phyloP scores from a whole-genome alignment of 176 grass and related monocot species.

The Hordeum marinum region DNA sequence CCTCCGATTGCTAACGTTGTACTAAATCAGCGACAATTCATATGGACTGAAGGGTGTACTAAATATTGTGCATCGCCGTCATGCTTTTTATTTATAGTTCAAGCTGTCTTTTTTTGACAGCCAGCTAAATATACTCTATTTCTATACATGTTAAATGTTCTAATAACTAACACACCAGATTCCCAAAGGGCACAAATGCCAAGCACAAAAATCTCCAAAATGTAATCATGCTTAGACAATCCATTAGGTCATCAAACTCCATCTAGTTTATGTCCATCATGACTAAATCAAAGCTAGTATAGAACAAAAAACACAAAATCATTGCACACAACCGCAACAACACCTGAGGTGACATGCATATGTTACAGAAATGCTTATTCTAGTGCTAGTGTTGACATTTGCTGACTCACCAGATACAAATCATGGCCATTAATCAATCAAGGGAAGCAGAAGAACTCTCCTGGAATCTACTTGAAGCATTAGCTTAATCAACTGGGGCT shows the following conservation, averaged over 20 bases:
- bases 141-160: neutral
- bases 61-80: too few species aligned
- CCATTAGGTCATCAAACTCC: conserved; percentile 27
- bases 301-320: neutral
- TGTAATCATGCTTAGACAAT: neutral
- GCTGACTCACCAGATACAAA: conserved; percentile 46
- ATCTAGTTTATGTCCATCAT: conserved; percentile 10
- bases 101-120: too few species aligned
- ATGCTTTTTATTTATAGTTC: too few species aligned
- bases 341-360: conserved; percentile 47
- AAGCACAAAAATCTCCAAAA: conserved; percentile 8
- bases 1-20: too few species aligned
- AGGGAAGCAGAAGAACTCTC: conserved; percentile 28
- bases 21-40: too few species aligned
- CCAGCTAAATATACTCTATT: too few species aligned
- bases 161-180: neutral
- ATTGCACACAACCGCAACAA: conserved; percentile 12
- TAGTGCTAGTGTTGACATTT: conserved; percentile 27
- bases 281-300: neutral
- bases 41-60: too few species aligned
- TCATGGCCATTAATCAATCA: conserved; percentile 35
- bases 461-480: conserved; percentile 46
- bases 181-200: neutral
- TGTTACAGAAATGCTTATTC: conserved; percentile 27
- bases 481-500: conserved; percentile 29